A percentile compares a stretch with the other conserved stretches of the same genome.
These are phyloP conservation scores for Stromatinia cepivora DNA, from an alignment of 2,329 filamentous ascomycete species.

Conservation along the genomic window DNA sequence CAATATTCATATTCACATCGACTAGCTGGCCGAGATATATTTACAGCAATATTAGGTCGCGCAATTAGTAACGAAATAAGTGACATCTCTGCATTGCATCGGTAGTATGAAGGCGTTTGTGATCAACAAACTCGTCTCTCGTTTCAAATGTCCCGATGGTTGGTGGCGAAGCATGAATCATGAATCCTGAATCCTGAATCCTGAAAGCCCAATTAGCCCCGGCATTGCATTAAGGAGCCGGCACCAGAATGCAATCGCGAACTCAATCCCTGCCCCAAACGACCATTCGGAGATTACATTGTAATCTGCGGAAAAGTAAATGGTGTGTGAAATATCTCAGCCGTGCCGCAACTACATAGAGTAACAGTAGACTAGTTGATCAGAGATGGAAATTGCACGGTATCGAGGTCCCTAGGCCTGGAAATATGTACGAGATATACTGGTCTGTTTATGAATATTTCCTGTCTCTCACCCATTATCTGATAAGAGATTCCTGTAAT, in stretches of 20 bases:
- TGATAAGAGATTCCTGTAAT: not conserved
- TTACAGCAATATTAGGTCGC: too few species aligned
- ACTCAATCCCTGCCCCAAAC: not conserved
- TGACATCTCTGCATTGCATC: too few species aligned
- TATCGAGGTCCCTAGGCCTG: too few species aligned
- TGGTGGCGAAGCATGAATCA: not conserved
- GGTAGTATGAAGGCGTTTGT: not conserved
- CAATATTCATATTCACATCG: too few species aligned
- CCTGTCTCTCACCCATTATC: not conserved
- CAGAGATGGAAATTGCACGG: too few species aligned
- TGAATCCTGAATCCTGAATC: not conserved
- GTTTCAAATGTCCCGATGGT: not conserved
- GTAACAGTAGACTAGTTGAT: too few species aligned
- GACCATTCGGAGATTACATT: not conserved
- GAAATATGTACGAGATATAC: not conserved
- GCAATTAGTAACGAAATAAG: not conserved
- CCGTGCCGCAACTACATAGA: too few species aligned
- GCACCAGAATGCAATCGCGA: too few species aligned
- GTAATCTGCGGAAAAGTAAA: too few species aligned
- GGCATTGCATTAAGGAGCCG: not conserved
- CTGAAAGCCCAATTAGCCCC: not conserved
- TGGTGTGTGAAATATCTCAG: too few species aligned
- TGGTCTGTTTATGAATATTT: not conserved
- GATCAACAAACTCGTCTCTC: not conserved
- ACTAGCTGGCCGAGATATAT: not conserved